A percentile compares a stretch with the other conserved stretches of the same genome.
These are phyloP conservation scores for Raphidocelis subcapitata DNA, from an alignment of 139 green algal species.

Conservation along the genomic window DNA sequence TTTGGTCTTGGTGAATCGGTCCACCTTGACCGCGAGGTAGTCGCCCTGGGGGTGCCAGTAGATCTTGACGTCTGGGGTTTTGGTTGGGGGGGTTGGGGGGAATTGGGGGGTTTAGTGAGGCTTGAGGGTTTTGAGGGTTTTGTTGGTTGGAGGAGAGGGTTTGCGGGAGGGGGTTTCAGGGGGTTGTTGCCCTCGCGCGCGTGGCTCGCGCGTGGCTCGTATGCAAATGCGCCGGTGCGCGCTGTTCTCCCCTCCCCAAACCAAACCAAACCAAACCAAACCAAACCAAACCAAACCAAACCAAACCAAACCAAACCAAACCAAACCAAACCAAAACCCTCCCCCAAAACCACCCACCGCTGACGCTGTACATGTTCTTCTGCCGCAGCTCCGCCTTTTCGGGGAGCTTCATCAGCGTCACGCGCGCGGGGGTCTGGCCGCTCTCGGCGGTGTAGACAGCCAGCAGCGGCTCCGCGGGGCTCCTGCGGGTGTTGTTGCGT, in stretches of 20 bases:
- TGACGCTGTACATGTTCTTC: slow-evolving; percentile 98
- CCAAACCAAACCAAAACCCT: background rate
- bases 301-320: too few species aligned
- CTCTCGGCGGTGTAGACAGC: slow-evolving; percentile 84
- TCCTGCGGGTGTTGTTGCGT: too few species aligned
- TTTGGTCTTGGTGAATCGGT: slow-evolving; percentile 97
- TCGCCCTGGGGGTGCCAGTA: slow-evolving; percentile 96
- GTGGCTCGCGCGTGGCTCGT: too few species aligned
- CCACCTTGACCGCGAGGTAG: slow-evolving; percentile 96
- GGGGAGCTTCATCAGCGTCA: slow-evolving; percentile 79
- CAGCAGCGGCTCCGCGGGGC: slow-evolving; percentile 82
- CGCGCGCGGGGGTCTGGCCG: slow-evolving; percentile 81
- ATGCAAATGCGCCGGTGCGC: too few species aligned
- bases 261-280: too few species aligned
- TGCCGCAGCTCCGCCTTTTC: slow-evolving; percentile 81
- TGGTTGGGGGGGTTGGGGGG: too few species aligned
- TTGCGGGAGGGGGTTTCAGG: too few species aligned
- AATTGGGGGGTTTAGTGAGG: background rate
- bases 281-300: too few species aligned
- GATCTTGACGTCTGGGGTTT: slow-evolving; percentile 84
- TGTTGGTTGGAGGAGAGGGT: too few species aligned
- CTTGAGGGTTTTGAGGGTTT: background rate
- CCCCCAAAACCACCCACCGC: slow-evolving; percentile 24
- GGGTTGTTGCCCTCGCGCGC: too few species aligned
- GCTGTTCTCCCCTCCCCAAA: too few species aligned